These are phyloP conservation scores for Coemansia sp. DNA, from an alignment of 192 early-diverging fungal genomes.

Conservation along the genomic window DNA sequence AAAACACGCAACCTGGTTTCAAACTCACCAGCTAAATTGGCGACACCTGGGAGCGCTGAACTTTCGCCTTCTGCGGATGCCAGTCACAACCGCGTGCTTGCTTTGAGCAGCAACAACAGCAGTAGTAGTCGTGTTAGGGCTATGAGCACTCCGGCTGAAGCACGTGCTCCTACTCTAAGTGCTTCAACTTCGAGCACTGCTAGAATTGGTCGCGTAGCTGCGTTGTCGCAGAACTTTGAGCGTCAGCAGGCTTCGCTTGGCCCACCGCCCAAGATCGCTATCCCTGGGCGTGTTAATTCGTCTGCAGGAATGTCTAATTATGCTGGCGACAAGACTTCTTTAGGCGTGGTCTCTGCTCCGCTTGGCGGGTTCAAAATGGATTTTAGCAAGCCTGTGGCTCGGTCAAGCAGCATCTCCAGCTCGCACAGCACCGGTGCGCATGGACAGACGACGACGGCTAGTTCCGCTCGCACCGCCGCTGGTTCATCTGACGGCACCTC, in stretches of 20 bases:
- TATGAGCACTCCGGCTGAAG: conserved; percentile 47
- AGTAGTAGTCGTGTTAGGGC: conserved; percentile 28
- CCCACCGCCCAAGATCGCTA: conserved; percentile 24
- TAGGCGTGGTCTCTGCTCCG: conserved; percentile 34
- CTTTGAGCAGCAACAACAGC: conserved; percentile 7
- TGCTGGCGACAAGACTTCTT: conserved; percentile 7
- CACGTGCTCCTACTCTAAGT: conserved; percentile 25
- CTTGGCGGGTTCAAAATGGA: conserved; percentile 9
- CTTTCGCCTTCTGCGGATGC: neutral
- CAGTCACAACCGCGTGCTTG: conserved; percentile 9
- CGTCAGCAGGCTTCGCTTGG: conserved; percentile 19
- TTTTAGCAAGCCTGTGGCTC: conserved; percentile 22
- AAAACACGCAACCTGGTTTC: conserved; percentile 51
- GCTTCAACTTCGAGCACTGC: conserved; percentile 14
- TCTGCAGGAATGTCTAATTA: neutral
- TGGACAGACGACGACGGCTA: conserved; percentile 34
- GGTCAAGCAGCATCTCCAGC: conserved; percentile 53
- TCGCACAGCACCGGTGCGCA: conserved; percentile 47
- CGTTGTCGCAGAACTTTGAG: conserved; percentile 56
- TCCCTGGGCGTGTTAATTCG: conserved; percentile 20
- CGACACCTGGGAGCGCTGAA: neutral
- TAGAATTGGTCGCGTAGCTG: conserved; percentile 53
- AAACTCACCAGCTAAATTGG: conserved; percentile 33
- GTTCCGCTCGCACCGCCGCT: neutral
- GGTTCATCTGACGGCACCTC: neutral